phyloP scores from a whole-genome alignment of 2,329 filamentous ascomycete species.

The Verticillium alfalfae region DNA sequence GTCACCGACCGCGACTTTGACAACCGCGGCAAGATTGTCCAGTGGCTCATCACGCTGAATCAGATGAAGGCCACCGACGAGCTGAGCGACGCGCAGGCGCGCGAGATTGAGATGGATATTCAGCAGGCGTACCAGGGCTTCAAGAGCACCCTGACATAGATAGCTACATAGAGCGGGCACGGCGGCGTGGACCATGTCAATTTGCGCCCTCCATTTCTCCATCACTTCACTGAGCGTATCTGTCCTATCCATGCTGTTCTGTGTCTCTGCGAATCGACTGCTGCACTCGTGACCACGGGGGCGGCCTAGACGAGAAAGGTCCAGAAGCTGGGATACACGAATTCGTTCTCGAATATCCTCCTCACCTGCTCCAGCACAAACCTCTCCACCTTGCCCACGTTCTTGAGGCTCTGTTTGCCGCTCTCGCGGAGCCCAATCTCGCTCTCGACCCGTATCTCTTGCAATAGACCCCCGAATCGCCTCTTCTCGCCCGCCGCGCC shows the following conservation, averaged over 20 bases:
- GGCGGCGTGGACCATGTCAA: too few relatives aligned
- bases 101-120: constrained; percentile 89
- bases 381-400: constrained; percentile 96
- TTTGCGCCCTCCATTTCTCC: too few relatives aligned
- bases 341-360: constrained; percentile 96
- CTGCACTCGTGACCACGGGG: too few relatives aligned
- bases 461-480: constrained; percentile 68
- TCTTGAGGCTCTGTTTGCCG: constrained; percentile 92
- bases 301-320: constrained; percentile 68
- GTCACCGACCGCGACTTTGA: constrained; percentile 95
- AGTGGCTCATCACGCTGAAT: constrained; percentile 95
- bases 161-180: neutral
- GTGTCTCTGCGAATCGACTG: too few relatives aligned
- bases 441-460: constrained; percentile 93
- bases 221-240: too few relatives aligned
- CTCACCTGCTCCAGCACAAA: constrained; percentile 96
- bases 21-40: constrained; percentile 91
- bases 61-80: constrained; percentile 97
- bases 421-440: constrained; percentile 92
- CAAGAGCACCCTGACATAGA: constrained; percentile 65
- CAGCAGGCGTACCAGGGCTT: constrained; percentile 93
- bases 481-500: constrained; percentile 19
- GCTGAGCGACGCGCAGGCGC: constrained; percentile 76
- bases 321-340: constrained; percentile 98
- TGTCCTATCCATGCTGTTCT: too few relatives aligned